Percentiles rank a stretch among this genome's conserved stretches.
phyloP scores from a whole-genome alignment of 2,329 filamentous ascomycete species.

The Apiospora hydei region DNA sequence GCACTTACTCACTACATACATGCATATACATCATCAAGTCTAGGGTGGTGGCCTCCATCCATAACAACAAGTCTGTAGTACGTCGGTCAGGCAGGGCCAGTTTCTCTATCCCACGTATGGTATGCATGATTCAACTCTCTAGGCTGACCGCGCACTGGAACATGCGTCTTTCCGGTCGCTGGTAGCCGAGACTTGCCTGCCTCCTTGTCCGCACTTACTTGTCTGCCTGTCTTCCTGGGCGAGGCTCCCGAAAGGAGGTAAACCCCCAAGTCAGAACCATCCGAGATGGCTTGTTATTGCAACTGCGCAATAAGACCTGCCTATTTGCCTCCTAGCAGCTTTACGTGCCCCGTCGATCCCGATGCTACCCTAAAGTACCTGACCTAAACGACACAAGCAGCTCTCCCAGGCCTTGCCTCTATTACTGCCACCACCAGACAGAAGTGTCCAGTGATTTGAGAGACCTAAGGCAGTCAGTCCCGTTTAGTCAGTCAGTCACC shows the following conservation, averaged over 20 bases:
- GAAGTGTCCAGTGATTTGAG: no score
- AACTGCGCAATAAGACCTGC: not conserved
- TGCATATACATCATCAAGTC: not conserved
- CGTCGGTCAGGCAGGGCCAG: not conserved
- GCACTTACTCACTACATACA: no score
- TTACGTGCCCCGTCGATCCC: not conserved
- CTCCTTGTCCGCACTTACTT: no score
- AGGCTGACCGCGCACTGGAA: not conserved
- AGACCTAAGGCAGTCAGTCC: no score
- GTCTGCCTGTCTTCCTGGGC: not conserved
- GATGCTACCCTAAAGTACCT: not conserved
- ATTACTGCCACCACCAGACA: no score
- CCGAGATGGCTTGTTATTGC: not conserved
- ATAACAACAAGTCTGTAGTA: not conserved
- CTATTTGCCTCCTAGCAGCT: not conserved
- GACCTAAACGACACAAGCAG: not conserved
- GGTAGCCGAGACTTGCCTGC: slow-evolving; percentile 12
- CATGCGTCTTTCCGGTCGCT: slow-evolving; percentile 13
- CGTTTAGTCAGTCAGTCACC: no score
- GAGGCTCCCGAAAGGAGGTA: not conserved
- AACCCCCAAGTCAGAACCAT: not conserved
- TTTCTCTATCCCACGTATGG: not conserved
- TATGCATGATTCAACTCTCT: not conserved
- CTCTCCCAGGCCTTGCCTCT: no score
- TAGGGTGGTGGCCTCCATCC: no score